Evolutionary conservation across 83 land plant species (phyloP), one percentile per base, ranked within the genome.

Genomic region (Isoetes engelmannii): DNA sequence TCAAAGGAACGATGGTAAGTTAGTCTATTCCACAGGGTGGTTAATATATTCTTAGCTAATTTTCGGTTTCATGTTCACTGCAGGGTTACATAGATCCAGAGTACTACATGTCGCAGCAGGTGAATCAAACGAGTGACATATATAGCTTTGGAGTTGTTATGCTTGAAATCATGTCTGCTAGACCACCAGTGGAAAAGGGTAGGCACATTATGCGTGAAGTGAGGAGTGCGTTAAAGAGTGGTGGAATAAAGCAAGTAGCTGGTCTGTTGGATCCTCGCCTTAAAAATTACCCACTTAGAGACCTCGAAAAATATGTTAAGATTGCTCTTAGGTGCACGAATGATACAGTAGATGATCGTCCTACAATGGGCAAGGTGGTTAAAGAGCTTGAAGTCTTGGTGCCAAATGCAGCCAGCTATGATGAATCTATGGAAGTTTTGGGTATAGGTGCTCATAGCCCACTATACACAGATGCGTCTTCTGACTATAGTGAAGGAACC

Each of bases 1-100:
- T 92, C 8, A 92, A 84, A 69, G 89, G 89, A 17, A 86, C 89
- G 41, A 62, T 83, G 81, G 85, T 83, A 46, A 42, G 84, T 0
- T 2, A 28, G 37, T 48, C 17, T 21, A 44, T 5, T 8, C 42
- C 9, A 59, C 50, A 46, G 47, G 13, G 17, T 48, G 37, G 8
- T 62, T 10, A 28, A 5, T 50, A 19, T 13, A 41, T 4, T 59
- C 7, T 17, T 0, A 15, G 42, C 6, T 69, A 7, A 57, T 42
- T 7, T 42, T 28, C 17, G 18, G 54, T 12, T 51, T 15, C 15
- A 51, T 51, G 54, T 0, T 12, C 3, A 0, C 19, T 62, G 73
- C 78, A 91, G 96, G 96, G 96, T 4, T 91, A 91, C 63, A 72
- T 91, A 56, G 96, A 88, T 83, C 96, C 92, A 43, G 93, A 88